A percentile compares a stretch with the other conserved stretches of the same genome.
Evolutionary conservation across 179 eudicot genomes (phyloP).

Genomic region (Silene vulgaris): DNA sequence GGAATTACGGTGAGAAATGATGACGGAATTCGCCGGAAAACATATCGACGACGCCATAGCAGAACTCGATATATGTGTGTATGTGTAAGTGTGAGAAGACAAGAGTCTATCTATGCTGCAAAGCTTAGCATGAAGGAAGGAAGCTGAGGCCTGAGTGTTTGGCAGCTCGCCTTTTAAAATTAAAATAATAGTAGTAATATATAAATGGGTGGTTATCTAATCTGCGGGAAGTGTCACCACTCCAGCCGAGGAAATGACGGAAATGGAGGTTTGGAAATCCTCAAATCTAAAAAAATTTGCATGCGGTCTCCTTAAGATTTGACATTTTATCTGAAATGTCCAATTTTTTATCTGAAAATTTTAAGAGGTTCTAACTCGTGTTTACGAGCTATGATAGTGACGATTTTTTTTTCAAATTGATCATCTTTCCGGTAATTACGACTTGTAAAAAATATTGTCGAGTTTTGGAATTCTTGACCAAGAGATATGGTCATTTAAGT

Average conservation of each 20-base stretch:
- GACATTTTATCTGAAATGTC: too few relatives aligned
- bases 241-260: background rate
- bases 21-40: slow-evolving; percentile 51
- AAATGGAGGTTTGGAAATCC: background rate
- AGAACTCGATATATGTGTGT: background rate
- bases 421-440: too few relatives aligned
- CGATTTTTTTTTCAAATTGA: too few relatives aligned
- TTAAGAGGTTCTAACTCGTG: too few relatives aligned
- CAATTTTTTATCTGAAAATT: too few relatives aligned
- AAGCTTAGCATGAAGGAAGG: slow-evolving; percentile 1
- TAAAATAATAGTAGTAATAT: background rate
- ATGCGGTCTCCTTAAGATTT: too few relatives aligned
- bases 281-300: too few relatives aligned
- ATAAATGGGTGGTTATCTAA: background rate
- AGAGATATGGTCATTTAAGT: too few relatives aligned
- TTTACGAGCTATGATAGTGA: too few relatives aligned
- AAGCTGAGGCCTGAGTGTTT: background rate
- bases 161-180: background rate
- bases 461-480: too few relatives aligned
- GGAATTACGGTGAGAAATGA: slow-evolving; percentile 22
- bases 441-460: too few relatives aligned
- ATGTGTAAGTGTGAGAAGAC: background rate
- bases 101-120: slow-evolving; percentile 13
- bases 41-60: slow-evolving; percentile 41
- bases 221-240: background rate